These are phyloP conservation scores for Ocimum tenuiflorum DNA, from an alignment of 257 asterid genomes.

Conservation along the genomic window DNA sequence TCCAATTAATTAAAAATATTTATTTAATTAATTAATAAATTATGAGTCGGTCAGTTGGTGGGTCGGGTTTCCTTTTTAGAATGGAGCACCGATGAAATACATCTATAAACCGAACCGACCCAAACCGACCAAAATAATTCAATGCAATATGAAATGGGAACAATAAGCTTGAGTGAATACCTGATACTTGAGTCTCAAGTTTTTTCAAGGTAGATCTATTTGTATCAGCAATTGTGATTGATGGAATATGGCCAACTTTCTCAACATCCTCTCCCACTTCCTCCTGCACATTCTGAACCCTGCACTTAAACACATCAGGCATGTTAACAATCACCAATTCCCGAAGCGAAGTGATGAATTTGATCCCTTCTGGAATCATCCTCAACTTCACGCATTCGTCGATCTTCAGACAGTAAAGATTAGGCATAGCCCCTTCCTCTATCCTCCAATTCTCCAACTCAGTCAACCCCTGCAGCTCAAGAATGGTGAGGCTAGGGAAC, in stretches of 20 bases:
- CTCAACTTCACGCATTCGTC: conserved; percentile 34
- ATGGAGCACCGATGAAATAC: no score
- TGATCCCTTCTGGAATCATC: conserved; percentile 41
- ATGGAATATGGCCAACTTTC: conserved; percentile 33
- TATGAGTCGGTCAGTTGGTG: no score
- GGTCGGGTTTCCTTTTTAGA: no score
- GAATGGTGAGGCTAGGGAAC: conserved; percentile 29
- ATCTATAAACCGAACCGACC: no score
- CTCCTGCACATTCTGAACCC: conserved; percentile 31
- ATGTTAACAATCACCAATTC: conserved; percentile 40
- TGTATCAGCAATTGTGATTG: conserved; percentile 25
- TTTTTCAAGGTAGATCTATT: conserved; percentile 9
- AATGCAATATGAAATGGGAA: not conserved
- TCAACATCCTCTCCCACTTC: conserved; percentile 29
- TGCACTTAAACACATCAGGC: conserved; percentile 35
- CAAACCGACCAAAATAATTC: no score
- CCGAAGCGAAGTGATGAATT: conserved; percentile 26
- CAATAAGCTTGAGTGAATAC: not conserved
- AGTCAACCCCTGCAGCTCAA: conserved; percentile 29
- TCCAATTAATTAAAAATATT: no score
- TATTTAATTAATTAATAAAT: no score
- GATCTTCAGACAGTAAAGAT: conserved; percentile 30
- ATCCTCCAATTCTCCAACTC: conserved; percentile 37
- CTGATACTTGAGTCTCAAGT: conserved; percentile 25
- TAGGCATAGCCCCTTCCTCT: conserved; percentile 40